Base-by-base conservation (phyloP, 176 grass and related monocot species). In the Eremochloa ophiuroides region DNA sequence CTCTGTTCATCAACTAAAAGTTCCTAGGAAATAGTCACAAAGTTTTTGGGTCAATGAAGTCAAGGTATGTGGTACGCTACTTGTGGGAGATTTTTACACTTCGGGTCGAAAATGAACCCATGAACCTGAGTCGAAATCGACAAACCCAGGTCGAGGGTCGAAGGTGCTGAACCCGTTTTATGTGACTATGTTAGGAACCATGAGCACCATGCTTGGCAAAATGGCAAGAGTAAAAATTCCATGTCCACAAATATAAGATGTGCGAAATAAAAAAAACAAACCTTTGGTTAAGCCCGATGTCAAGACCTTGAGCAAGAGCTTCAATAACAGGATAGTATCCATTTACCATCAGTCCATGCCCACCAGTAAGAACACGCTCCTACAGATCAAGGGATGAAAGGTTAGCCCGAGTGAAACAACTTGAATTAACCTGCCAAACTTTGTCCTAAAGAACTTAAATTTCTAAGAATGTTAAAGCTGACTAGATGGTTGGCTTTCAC, bases 331-430 rank as follows among this genome's bases (percentile, higher is more conserved):
- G 96, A 80, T 85, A 85, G 62, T 99, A 99, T 64, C 96, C 93
- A 85, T 99, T 89, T 61, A 99, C 88, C 96, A 95, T 99, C 69
- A 95, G 86, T n/a, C 96, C 96, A 95, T 99, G 96, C 50, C 93
- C 96, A 73, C 96, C 96, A 74, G 96, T 79, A 67, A 98, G 93
- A 71, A 98, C 90, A 86, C 79, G 84, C 85, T 98, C 96, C 93
- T 97, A 76, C 35, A 80, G 31, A 80, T 75, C 11, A 6, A 58
- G 0, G 51, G 44, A 38, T 22, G 1, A 13, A 23, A 20, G 0
- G 35, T 74, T 62, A 26, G 33, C 34, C 33, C 33, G 18, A 26
- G 8, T 8, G 18, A 25, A 55, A 66, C 10, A 43, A 42, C 8
- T 58, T 16, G 20, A 69, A 31, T 10, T 42, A 12, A 14, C 3